Evolutionary conservation across 2,329 filamentous ascomycete genomes (phyloP).

Genomic region (Diplocarpon mali): DNA sequence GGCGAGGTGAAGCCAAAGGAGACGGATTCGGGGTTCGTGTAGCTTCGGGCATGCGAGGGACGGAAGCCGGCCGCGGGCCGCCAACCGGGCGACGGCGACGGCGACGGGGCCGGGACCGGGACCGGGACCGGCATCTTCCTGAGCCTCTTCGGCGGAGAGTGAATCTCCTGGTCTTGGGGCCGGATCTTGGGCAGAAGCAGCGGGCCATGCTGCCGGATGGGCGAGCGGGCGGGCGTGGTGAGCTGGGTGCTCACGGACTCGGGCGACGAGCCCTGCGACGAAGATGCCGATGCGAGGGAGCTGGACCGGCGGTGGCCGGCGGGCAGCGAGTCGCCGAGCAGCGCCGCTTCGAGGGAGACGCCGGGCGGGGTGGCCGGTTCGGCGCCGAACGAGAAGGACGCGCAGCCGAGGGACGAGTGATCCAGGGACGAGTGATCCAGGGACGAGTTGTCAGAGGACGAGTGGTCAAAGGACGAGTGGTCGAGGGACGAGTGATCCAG

Average conservation of each 20-base stretch:
- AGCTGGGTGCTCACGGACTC: slow-evolving; percentile 58
- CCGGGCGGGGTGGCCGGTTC: slow-evolving; percentile 37
- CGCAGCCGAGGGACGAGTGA: too few species aligned
- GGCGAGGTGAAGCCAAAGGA: slow-evolving; percentile 25
- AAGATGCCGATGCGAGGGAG: slow-evolving; percentile 39
- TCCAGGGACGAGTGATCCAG: too few species aligned
- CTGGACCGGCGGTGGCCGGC: slow-evolving; percentile 29
- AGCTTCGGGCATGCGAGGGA: slow-evolving; percentile 44
- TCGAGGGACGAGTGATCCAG: too few species aligned
- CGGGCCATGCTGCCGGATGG: slow-evolving; percentile 68
- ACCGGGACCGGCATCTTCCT: slow-evolving; percentile 32
- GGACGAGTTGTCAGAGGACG: too few species aligned
- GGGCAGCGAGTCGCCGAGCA: slow-evolving; percentile 43
- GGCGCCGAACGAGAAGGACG: slow-evolving; percentile 38
- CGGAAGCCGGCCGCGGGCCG: slow-evolving; percentile 29
- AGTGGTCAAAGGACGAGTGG: too few species aligned
- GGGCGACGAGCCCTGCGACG: slow-evolving; percentile 56
- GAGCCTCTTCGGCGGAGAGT: slow-evolving; percentile 48
- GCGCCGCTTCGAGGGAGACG: slow-evolving; percentile 44
- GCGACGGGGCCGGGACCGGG: slow-evolving; percentile 13
- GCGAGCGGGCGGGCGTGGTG: slow-evolving; percentile 60
- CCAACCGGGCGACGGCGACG: slow-evolving; percentile 8
- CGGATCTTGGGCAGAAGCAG: slow-evolving; percentile 77
- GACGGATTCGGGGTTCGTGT: slow-evolving; percentile 48
- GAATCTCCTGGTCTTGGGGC: slow-evolving; percentile 68